These are phyloP conservation scores for Ceratobasidium sp. DNA, from an alignment of 1,284 basidiomycete genomes.

Conservation along the genomic window DNA sequence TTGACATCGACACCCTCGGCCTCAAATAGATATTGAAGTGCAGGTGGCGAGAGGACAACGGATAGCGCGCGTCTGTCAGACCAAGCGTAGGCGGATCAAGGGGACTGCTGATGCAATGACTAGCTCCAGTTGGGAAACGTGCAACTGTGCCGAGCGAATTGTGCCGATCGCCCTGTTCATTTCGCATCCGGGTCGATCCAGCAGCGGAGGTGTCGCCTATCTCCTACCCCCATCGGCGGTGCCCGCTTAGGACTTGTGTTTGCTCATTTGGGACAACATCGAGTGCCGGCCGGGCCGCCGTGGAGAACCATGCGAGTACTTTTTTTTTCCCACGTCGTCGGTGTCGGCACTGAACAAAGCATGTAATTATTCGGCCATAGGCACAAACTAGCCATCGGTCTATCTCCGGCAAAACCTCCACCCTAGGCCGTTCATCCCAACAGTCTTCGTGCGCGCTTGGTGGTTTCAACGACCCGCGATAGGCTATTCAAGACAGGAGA, in stretches of 20 bases:
- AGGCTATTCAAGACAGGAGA: neutral
- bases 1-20: neutral
- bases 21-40: neutral
- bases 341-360: neutral
- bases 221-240: neutral
- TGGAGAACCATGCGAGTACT: neutral
- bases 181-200: neutral
- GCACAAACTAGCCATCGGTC: neutral
- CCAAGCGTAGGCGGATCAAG: neutral
- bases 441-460: neutral
- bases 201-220: neutral
- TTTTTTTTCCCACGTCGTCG: neutral
- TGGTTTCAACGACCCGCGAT: neutral
- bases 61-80: neutral
- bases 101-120: neutral
- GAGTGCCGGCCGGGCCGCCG: neutral
- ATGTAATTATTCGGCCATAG: neutral
- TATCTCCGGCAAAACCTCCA: slow-evolving; percentile 8
- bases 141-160: neutral
- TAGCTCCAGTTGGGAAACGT: slow-evolving; percentile 2
- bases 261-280: neutral
- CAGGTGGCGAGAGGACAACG: neutral
- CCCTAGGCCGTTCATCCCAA: slow-evolving; percentile 10
- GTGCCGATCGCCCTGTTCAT: neutral
- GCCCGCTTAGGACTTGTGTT: neutral